These are phyloP conservation scores for Orbilia ellipsospora DNA, from an alignment of 2,329 filamentous ascomycete genomes.

Conservation along the genomic window DNA sequence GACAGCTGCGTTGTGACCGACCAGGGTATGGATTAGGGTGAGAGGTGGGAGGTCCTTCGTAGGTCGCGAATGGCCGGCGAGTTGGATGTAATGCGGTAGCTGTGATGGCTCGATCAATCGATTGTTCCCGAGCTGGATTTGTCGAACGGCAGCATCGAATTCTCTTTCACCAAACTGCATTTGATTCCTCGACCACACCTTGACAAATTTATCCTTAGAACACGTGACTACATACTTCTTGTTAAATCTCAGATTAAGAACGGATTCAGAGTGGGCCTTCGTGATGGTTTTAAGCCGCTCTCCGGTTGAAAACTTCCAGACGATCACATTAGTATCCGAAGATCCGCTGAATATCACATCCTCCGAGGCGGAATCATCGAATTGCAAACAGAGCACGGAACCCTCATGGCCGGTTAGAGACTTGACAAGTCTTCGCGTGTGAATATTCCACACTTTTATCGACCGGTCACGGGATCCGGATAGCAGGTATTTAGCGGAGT, in stretches of 20 bases:
- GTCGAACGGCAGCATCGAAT: constrained; percentile 49
- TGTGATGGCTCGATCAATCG: constrained; percentile 49
- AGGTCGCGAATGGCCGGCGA: constrained; percentile 63
- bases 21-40: constrained; percentile 79
- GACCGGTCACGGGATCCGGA: constrained; percentile 92
- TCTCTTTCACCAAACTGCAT: constrained; percentile 70
- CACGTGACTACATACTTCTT: constrained; percentile 92
- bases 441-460: constrained; percentile 88
- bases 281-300: constrained; percentile 79
- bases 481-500: constrained; percentile 83
- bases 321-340: constrained; percentile 87
- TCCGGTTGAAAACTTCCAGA: constrained; percentile 94
- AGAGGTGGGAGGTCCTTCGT: constrained; percentile 71
- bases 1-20: constrained; percentile 89
- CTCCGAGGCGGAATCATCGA: constrained; percentile 86
- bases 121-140: constrained; percentile 56
- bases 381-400: constrained; percentile 93
- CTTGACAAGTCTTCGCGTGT: constrained; percentile 79
- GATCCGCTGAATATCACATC: constrained; percentile 96
- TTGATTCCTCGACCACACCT: constrained; percentile 86
- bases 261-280: constrained; percentile 85
- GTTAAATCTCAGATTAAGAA: constrained; percentile 93
- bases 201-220: constrained; percentile 96
- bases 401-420: constrained; percentile 81
- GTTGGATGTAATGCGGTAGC: constrained; percentile 62